Evolutionary conservation across 306 rosid genomes (phyloP), one percentile per base, ranked within the genome.

Genomic region (Castanea sativa): DNA sequence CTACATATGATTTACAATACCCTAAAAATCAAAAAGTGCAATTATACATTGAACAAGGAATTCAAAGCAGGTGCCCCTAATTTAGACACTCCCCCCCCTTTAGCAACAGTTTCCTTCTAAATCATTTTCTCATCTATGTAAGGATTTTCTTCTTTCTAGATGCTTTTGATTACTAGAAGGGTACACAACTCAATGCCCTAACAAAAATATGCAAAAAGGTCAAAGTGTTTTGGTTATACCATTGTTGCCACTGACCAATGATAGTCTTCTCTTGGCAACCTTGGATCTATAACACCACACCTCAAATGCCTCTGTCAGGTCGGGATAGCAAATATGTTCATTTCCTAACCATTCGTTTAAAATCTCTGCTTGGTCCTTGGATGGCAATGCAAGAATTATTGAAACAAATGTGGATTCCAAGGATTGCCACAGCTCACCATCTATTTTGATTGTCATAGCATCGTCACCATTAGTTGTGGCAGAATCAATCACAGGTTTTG

Each of bases 231-330:
- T 71, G 56, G 85, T 81, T 78, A 80, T 80, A 77, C 81, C 87
- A 74, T 80, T 88, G 69, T 84, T 89, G 78, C 84, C 89, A 71
- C 84, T 89, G 57, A 86, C 58, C 64, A 85, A 55, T 5, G 96
- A 88, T 43, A 95, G 79, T 81, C 98, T 91, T 81, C 98, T 85
- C 81, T 83, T 90, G 15, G 98, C 89, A 81, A 90, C 96, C 86
- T 93, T 95, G 76, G 97, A 86, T 78, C 97, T 83, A 72, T 88
- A 91, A 83, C 97, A 93, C 98, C 99, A 95, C 38, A 90, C 92
- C 81, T 93, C 97, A 65, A 95, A 95, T 43, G 97, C 97, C 83
- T 93, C 97, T 0, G 96, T 88, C 75, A 95, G 86, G 87, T 95
- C 98, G 7, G 98, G 99, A 80, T 91, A 95, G 75, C 80, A 86